These are phyloP conservation scores for Penicillium lividum DNA, from an alignment of 495 filamentous ascomycete species.

Conservation along the genomic window DNA sequence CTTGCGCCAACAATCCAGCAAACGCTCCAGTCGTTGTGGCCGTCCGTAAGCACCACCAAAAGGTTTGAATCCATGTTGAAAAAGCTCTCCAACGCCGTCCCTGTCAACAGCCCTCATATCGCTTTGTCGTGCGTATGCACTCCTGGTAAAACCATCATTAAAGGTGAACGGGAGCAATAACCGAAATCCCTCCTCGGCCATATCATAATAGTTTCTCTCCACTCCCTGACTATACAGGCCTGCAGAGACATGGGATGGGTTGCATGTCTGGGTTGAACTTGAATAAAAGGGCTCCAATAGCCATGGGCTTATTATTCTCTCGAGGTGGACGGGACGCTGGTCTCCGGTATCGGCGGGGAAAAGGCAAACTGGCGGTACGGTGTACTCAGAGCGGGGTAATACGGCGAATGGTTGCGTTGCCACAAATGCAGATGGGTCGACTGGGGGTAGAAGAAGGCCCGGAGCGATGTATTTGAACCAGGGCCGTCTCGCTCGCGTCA, in stretches of 20 bases:
- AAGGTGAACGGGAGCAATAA: slow-evolving; percentile 21
- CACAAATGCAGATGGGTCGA: slow-evolving; percentile 11
- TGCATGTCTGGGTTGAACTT: slow-evolving; percentile 5
- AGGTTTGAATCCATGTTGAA: slow-evolving; percentile 21
- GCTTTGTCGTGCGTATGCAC: slow-evolving; percentile 16
- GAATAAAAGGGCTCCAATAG: slow-evolving; percentile 15
- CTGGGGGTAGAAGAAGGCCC: slow-evolving; percentile 18
- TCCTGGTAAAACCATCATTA: slow-evolving; percentile 15
- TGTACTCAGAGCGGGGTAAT: slow-evolving; percentile 15
- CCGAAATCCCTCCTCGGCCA: slow-evolving; percentile 23
- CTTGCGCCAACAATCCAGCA: slow-evolving; percentile 20
- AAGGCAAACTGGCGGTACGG: slow-evolving; percentile 19
- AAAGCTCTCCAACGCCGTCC: slow-evolving; percentile 14
- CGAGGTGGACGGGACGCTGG: slow-evolving; percentile 19
- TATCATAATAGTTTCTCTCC: slow-evolving; percentile 10
- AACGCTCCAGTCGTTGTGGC: slow-evolving; percentile 20
- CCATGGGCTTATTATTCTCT: slow-evolving; percentile 15
- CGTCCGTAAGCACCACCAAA: slow-evolving; percentile 20
- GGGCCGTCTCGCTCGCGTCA: slow-evolving; percentile 14
- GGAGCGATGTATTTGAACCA: slow-evolving; percentile 18
- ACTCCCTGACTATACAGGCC: slow-evolving; percentile 22
- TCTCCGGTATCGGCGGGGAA: slow-evolving; percentile 18
- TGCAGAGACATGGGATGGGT: slow-evolving; percentile 16
- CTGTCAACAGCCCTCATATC: slow-evolving; percentile 17
- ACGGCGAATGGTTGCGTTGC: slow-evolving; percentile 12